Base-by-base conservation (phyloP, 2,329 filamentous ascomycete species). In the Stagonosporopsis chrysanthemi region DNA sequence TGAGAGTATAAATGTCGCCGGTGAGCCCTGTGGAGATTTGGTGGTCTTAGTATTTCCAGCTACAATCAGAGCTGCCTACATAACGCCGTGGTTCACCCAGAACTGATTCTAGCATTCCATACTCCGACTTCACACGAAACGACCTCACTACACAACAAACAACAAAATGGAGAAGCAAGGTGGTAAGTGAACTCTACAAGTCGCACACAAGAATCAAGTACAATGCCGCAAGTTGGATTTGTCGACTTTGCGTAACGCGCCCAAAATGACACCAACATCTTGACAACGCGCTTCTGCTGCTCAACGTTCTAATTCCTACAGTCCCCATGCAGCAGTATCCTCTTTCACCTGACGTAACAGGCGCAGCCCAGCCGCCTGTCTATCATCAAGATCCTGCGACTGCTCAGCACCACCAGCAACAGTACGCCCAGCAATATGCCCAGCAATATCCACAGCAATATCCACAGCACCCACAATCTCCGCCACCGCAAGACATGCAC, bases 311-410 rank as follows among this genome's bases (percentile, higher is more conserved):
- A 44, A 73, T 36, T 6, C 29, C 35, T 39, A 23, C 44, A 75
- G 73, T 75, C 28, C 73, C 73, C 57, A 75, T 76, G 72, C 74
- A 76, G 61, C 72, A 73, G 59, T 76, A 70, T 60, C 71, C 73
- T 24, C 66, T 69, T 41, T 70, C 72, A 3, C 72, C 72, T 31
- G 72, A 74, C 58, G 19, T 67, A 1, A 67, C 66, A 8, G 63
- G 66, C 31, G 60, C 61, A 29, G 48, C 59, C 17, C 69, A 72
- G 52, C 71, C 72, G 6, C 72, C 73, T 40, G 60, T 72, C 51
- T 75, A 75, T 63, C 62, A 64, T 60, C 69, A 72, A 52, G 71
- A 75, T 52, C 70, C 71, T 12, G 71, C 73, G 52, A 33, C 49
- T 26, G 58, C 58, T 22, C 68, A 69, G 28, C 58, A 61, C 48